phyloP scores from a whole-genome alignment of 2,329 filamentous ascomycete species.

The Aspergillus floridensis region DNA sequence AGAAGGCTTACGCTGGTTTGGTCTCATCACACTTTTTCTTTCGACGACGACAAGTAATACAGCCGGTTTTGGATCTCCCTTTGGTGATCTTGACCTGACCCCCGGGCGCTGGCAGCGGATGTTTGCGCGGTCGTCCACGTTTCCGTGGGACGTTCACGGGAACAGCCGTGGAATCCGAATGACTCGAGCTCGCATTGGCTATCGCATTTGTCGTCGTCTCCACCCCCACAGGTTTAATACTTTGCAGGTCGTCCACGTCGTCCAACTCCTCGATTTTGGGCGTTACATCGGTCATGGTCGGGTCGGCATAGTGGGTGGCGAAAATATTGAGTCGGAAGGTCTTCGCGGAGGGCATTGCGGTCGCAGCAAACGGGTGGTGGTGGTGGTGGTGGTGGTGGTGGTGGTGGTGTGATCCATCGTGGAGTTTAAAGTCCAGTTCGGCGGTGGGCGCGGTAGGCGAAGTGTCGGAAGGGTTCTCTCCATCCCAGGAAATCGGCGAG shows the following conservation, averaged over 20 bases:
- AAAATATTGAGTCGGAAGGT: slow-evolving; percentile 26
- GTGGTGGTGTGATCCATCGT: slow-evolving; percentile 10
- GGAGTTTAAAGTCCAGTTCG: slow-evolving; percentile 22
- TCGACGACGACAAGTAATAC: slow-evolving; percentile 58
- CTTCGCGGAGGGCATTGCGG: slow-evolving; percentile 21
- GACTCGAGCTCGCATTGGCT: slow-evolving; percentile 18
- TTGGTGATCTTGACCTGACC: slow-evolving; percentile 70
- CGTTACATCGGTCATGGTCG: slow-evolving; percentile 38
- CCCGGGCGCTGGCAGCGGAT: slow-evolving; percentile 62
- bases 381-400: slow-evolving; percentile 10
- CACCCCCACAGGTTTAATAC: slow-evolving; percentile 32
- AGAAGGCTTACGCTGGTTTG: slow-evolving; percentile 40
- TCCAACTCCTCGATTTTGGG: slow-evolving; percentile 57
- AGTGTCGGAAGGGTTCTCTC: slow-evolving; percentile 20
- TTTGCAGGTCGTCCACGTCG: slow-evolving; percentile 38
- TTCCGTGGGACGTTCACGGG: slow-evolving; percentile 52
- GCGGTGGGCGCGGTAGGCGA: slow-evolving; percentile 20
- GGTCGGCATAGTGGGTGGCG: slow-evolving; percentile 19
- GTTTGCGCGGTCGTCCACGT: slow-evolving; percentile 78
- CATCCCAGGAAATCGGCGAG: slow-evolving; percentile 30
- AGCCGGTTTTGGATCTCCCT: slow-evolving; percentile 60
- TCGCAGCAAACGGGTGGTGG: slow-evolving; percentile 14
- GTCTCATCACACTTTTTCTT: slow-evolving; percentile 60
- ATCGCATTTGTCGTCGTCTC: slow-evolving; percentile 21
- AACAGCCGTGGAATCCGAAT: slow-evolving; percentile 27